Conservation (phyloP, 345 rosid genomes). For the Draba incana region DNA sequence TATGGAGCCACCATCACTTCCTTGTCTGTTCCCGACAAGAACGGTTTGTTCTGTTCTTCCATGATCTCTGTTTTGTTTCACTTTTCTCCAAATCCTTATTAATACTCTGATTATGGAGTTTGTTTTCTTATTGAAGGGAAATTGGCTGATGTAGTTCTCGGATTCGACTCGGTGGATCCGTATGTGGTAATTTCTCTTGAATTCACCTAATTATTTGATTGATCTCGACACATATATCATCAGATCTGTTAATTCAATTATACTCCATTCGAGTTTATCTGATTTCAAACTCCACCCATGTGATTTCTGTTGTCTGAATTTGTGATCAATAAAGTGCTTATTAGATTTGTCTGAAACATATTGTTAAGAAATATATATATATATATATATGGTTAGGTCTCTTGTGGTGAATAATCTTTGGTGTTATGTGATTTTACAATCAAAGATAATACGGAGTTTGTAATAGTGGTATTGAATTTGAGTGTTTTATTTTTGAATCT, state of each 20-base stretch:
- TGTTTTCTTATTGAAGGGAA: slow-evolving; percentile 53
- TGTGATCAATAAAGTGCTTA: background rate
- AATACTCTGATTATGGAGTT: slow-evolving; percentile 19
- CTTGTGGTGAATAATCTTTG: background rate
- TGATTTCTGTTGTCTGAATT: slow-evolving; percentile 24
- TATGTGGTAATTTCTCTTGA: slow-evolving; percentile 61
- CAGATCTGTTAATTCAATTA: slow-evolving; percentile 13
- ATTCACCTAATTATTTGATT: background rate
- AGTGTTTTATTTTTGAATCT: background rate
- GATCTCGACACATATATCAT: slow-evolving; percentile 7
- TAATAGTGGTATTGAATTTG: background rate
- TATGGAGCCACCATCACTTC: slow-evolving; percentile 86
- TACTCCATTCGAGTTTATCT: background rate
- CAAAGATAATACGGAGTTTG: background rate
- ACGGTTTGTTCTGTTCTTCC: slow-evolving; percentile 49
- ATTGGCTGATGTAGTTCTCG: slow-evolving; percentile 83
- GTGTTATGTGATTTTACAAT: background rate
- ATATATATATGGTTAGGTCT: background rate
- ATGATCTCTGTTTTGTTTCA: background rate
- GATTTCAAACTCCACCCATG: slow-evolving; percentile 12
- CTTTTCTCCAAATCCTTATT: slow-evolving; percentile 6
- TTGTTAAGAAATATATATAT: background rate
- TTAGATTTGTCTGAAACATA: slow-evolving; percentile 7
- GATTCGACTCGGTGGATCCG: slow-evolving; percentile 85
- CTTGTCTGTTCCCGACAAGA: slow-evolving; percentile 69